Base-by-base conservation (phyloP, 2,329 filamentous ascomycete species). In the Basipetospora sp. region DNA sequence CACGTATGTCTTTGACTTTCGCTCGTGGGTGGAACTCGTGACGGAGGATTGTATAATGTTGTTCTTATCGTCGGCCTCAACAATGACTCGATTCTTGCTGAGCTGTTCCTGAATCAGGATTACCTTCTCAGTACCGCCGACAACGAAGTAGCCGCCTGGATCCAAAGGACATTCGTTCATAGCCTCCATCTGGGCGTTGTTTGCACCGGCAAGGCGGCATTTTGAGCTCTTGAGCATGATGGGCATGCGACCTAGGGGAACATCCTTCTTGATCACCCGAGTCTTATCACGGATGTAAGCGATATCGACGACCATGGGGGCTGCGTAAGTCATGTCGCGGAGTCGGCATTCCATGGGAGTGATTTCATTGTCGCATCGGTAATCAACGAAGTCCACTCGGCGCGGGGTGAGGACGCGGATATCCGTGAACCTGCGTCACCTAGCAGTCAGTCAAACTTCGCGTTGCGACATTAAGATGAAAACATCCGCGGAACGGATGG, bases 31-130 rank as follows among this genome's bases (percentile, higher is more conserved):
- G 20, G 90, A 94, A 74, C 87, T 92, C 6, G 87, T 98, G 20
- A 96, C 90, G 2, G 90, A 96, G 27, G 92, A 90, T 47, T 88
- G 84, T 40, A 96, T 88, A 45, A 93, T 77, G 42, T 82, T 82
- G 59, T 94, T 96, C 62, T 93, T 93, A 37, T 79, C 71, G 50
- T 88, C 83, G 39, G 84, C 79, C 59, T 98, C 92, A 13, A 98
- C 88, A 54, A 98, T 94, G 51, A 98, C 83, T 64, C 90, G 77
- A 59, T 98, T 98, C 71, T 98, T 98, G 70, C 90, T 98, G 53
- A 98, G 65, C 61, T 98, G 90, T 54, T 98, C 92, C 58, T 98
- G 90, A 11, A 98, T 92, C 31, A 98, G 65, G 52, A 98, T 98
- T 48, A 98, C 90, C 64, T 98, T 98, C 57, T 98, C 90, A 15